Base-by-base conservation (phyloP, 352 stramenopile genomes). In the Pythium coloratum region DNA sequence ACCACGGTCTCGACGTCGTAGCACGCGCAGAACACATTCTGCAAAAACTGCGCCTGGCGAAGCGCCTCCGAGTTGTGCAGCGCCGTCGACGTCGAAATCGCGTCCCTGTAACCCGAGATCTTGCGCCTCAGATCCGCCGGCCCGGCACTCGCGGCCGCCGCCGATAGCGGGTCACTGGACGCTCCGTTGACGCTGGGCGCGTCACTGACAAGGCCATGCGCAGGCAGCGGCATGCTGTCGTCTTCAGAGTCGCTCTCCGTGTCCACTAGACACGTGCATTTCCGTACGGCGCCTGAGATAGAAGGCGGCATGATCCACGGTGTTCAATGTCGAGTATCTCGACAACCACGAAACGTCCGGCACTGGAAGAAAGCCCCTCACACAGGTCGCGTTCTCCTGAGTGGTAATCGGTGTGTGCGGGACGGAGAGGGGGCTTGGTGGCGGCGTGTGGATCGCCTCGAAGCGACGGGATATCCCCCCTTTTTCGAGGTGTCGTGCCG, bases 1-100 rank as follows among this genome's bases (percentile, higher is more conserved):
- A 91, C 64, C 59, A 93, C 81, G 1, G 80, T 93, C 34, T 91
- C 82, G 10, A 80, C 72, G 50, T 91, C 82, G 67, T 93, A 93
- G 64, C 81, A 91, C 12, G 76, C 76, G 62, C 85, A 93, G 62
- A 93, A 93, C 26, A 93, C 77, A 59, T 91, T 93, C 59, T 82
- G 75, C 6, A 93, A 76, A 9, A 77, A 62, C 36, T 78, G 66
- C 24, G 85, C 77, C 33, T 86, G 78, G n/a, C 83, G 76, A 50
- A 93, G 56, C 28, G 76, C 80, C 64, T 91, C 83, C 2, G 78
- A 86, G 59, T 91, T 89, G 70, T 93, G 85, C 32, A 91, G 73
- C 53, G 85, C 85, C 58, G 84, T 82, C 1, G 82, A 92, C 20
- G 81, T 79, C 58, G 82, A 82, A 56, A 90, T 78, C 16, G 74